These are phyloP conservation scores for Pseudocercospora pini-densiflorae DNA, from an alignment of 2,329 filamentous ascomycete species.

Conservation along the genomic window DNA sequence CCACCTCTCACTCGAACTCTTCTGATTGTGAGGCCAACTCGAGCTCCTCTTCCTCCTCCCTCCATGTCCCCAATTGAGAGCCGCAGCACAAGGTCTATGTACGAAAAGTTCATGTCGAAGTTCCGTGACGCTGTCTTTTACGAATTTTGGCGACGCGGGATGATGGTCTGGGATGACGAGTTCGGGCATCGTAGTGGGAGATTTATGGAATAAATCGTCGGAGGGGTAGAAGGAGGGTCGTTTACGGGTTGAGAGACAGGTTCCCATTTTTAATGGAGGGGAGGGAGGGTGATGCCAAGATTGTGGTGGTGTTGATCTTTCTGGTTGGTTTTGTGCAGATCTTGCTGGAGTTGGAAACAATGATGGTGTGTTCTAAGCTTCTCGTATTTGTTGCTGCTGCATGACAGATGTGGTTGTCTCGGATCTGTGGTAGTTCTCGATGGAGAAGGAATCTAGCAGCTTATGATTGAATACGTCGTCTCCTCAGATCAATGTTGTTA, in stretches of 20 bases:
- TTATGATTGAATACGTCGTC: background rate
- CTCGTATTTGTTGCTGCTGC: background rate
- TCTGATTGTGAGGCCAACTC: background rate
- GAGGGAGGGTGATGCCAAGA: background rate
- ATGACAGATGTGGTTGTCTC: conserved; percentile 4
- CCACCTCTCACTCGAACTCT: background rate
- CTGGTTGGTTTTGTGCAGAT: background rate
- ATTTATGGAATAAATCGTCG: conserved; percentile 6
- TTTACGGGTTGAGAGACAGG: background rate
- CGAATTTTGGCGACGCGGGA: background rate
- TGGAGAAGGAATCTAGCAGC: background rate
- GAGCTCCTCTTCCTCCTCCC: background rate
- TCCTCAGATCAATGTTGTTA: background rate
- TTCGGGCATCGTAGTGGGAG: background rate
- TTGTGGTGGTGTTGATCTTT: background rate
- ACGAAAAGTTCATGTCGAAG: conserved; percentile 2
- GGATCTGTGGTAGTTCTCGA: background rate
- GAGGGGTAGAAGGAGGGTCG: background rate
- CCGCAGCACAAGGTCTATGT: background rate
- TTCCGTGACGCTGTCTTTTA: background rate
- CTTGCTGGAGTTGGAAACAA: background rate
- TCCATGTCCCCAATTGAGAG: background rate
- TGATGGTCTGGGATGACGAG: background rate
- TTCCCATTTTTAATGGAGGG: background rate
- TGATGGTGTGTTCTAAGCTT: conserved; percentile 6